A percentile compares a stretch with the other conserved stretches of the same genome.
These are phyloP conservation scores for Helminthosporium solani DNA, from an alignment of 2,329 filamentous ascomycete species.

Conservation along the genomic window DNA sequence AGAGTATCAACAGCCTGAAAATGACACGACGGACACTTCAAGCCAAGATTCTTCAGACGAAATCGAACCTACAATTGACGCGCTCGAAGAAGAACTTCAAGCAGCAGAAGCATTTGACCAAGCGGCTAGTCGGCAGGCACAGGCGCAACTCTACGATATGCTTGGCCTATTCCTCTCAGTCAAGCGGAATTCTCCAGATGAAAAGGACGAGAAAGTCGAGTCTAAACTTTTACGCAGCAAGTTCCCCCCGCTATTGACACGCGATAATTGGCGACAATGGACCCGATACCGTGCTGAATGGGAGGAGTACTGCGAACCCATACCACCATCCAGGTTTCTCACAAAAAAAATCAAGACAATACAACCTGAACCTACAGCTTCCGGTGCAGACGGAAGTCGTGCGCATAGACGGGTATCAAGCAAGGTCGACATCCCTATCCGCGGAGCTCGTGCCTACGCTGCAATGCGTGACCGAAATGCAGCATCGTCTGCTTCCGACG, in stretches of 20 bases:
- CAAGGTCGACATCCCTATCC: slow-evolving; percentile 10
- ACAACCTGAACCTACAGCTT: slow-evolving; percentile 1
- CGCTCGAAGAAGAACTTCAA: slow-evolving; percentile 5
- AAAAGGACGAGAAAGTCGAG: slow-evolving; percentile 23
- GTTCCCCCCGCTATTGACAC: slow-evolving; percentile 38
- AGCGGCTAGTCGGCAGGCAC: slow-evolving; percentile 47
- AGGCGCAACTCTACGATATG: slow-evolving; percentile 47
- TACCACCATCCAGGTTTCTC: slow-evolving; percentile 18
- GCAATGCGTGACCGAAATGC: slow-evolving; percentile 6
- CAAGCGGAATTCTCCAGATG: slow-evolving; percentile 15
- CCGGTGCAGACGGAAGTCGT: neutral
- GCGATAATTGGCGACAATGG: slow-evolving; percentile 51
- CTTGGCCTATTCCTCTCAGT: slow-evolving; percentile 39
- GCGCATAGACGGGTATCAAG: neutral
- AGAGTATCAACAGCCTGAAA: neutral
- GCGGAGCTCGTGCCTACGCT: slow-evolving; percentile 10
- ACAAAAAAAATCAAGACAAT: slow-evolving; percentile 16
- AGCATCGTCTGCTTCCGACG: neutral
- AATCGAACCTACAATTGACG: neutral
- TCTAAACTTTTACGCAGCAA: slow-evolving; percentile 19
- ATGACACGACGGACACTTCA: slow-evolving; percentile 1
- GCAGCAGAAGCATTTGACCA: slow-evolving; percentile 49
- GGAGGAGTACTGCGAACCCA: slow-evolving; percentile 43
- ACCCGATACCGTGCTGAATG: slow-evolving; percentile 52
- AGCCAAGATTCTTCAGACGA: neutral